Conservation (phyloP, 192 early-diverging fungal genomes). For the Cetraspora pellucida region DNA sequence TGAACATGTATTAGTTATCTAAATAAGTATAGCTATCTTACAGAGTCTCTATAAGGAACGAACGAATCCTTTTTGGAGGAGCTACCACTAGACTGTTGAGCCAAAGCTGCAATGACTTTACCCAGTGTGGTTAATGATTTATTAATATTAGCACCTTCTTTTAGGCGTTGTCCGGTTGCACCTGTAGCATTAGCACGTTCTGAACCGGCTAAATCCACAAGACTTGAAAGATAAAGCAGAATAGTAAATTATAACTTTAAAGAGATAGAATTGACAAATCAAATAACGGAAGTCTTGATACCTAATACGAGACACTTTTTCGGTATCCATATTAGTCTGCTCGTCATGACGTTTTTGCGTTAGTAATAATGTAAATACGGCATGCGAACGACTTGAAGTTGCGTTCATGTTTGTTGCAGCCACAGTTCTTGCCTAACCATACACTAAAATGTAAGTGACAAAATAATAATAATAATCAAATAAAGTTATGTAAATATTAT, state of each 20-base stretch:
- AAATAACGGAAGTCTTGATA: conserved; percentile 30
- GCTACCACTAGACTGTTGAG: conserved; percentile 59
- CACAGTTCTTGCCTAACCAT: conserved; percentile 74
- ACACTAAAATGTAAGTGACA: not conserved
- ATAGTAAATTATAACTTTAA: not conserved
- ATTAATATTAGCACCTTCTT: conserved; percentile 96
- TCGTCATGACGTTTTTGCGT: conserved; percentile 63
- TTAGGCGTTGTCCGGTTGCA: conserved; percentile 79
- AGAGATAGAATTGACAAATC: not conserved
- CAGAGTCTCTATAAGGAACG: conserved; percentile 92
- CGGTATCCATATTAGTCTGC: conserved; percentile 59
- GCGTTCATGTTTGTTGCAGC: conserved; percentile 96
- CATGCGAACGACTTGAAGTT: conserved; percentile 85
- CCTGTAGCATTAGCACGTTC: conserved; percentile 88
- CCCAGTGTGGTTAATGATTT: conserved; percentile 88
- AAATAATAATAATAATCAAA: conserved; percentile 1
- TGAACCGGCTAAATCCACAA: conserved; percentile 94
- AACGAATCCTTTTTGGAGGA: conserved; percentile 55
- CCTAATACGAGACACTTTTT: conserved; percentile 77
- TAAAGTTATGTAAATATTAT: conserved; percentile 8
- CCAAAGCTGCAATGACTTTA: conserved; percentile 90
- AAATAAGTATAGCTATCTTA: conserved; percentile 40
- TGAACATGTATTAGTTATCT: not conserved
- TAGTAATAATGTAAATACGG: conserved; percentile 77
- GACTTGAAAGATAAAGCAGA: conserved; percentile 41